Conservation (phyloP, 176 grass and related monocot species). For the Oryza brachyantha region DNA sequence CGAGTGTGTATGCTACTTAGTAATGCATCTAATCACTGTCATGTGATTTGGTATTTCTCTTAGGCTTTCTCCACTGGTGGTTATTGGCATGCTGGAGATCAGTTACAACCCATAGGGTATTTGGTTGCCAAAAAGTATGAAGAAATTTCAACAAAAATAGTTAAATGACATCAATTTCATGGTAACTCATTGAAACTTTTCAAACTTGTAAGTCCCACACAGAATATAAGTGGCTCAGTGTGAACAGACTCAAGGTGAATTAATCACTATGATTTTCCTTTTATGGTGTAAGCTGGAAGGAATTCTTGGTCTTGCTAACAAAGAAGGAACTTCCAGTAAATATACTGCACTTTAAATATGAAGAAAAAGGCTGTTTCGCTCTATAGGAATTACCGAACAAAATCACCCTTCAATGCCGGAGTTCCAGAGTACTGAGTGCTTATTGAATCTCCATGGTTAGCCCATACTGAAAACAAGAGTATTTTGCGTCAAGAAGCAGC, state of each 20-base stretch:
- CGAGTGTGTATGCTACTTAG: neutral
- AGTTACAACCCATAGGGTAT: slow-evolving; percentile 13
- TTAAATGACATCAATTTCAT: slow-evolving; percentile 11
- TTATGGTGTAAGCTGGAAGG: slow-evolving; percentile 10
- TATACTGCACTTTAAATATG: too few relatives aligned
- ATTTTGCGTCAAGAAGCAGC: slow-evolving; percentile 1
- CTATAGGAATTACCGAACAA: slow-evolving; percentile 72
- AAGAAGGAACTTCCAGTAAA: slow-evolving; percentile 15
- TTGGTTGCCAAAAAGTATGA: neutral
- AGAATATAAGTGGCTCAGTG: neutral
- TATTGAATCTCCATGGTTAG: slow-evolving; percentile 97
- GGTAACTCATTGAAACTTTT: neutral
- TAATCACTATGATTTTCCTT: slow-evolving; percentile 13
- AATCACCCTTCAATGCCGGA: slow-evolving; percentile 96
- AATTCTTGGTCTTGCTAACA: neutral
- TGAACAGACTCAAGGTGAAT: slow-evolving; percentile 18
- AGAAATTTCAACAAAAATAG: neutral
- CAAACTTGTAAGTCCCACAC: neutral
- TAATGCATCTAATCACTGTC: neutral
- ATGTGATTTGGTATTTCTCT: slow-evolving; percentile 10
- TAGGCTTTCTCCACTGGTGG: neutral
- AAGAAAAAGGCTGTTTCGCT: neutral
- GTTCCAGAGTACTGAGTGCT: slow-evolving; percentile 99
- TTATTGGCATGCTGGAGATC: neutral
- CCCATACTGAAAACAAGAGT: slow-evolving; percentile 75